Conservation (phyloP, 1,284 basidiomycete genomes). For the Ceratobasidium sp. region DNA sequence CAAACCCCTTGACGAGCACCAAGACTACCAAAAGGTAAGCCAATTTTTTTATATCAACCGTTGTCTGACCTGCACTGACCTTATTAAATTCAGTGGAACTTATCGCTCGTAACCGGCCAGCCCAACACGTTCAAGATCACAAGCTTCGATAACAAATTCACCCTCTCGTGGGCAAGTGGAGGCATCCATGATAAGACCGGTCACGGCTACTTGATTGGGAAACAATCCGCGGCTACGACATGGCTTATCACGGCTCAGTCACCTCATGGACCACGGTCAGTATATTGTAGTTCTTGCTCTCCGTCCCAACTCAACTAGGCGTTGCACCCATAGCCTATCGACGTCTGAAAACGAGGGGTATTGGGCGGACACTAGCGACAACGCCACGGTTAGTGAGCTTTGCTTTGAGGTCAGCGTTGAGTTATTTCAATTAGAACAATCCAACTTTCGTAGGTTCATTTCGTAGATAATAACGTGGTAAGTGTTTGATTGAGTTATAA, state of each 20-base stretch:
- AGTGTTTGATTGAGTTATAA: not conserved
- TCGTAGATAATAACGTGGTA: not conserved
- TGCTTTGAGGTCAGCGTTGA: not conserved
- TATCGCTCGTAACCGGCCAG: not conserved
- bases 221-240: not conserved
- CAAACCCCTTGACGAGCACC: not conserved
- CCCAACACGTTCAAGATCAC: slow-evolving; percentile 2
- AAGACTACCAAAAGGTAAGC: slow-evolving; percentile 2
- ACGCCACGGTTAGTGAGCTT: not conserved
- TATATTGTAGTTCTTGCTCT: too few relatives aligned
- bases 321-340: not conserved
- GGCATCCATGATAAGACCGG: not conserved
- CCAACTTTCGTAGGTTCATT: not conserved
- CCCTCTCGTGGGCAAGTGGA: not conserved
- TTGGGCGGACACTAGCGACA: slow-evolving; percentile 1
- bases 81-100: not conserved
- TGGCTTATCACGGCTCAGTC: not conserved
- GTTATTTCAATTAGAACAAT: not conserved
- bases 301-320: not conserved
- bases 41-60: not conserved
- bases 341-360: slow-evolving; percentile 1
- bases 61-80: not conserved
- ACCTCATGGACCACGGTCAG: slow-evolving; percentile 2
- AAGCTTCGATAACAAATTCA: not conserved
- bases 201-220: not conserved